Percentiles rank a stretch among this genome's conserved stretches.
These are phyloP conservation scores for Leccinum variicolor DNA, from an alignment of 768 basidiomycete species.

Conservation along the genomic window DNA sequence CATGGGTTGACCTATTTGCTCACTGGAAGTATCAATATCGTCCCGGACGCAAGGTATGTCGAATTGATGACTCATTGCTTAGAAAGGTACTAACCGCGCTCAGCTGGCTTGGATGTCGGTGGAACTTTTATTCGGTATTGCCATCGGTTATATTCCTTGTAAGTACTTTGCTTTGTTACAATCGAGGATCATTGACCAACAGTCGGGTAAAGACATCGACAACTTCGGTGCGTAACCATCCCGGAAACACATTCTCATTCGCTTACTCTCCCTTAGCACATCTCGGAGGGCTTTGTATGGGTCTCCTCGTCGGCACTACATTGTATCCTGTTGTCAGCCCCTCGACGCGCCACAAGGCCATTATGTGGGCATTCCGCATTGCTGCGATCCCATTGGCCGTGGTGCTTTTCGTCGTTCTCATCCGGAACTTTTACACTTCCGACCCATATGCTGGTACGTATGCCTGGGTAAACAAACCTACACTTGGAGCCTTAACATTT, in stretches of 20 bases:
- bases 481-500: neutral
- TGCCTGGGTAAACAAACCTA: neutral
- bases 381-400: conserved; percentile 72
- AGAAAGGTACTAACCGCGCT: neutral
- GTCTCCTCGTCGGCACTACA: conserved; percentile 74
- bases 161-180: conserved; percentile 26
- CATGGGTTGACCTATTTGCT: conserved; percentile 85
- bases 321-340: conserved; percentile 89
- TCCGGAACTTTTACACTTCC: conserved; percentile 85
- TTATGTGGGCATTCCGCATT: conserved; percentile 72
- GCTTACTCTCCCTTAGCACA: conserved; percentile 54
- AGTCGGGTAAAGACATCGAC: conserved; percentile 60
- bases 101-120: conserved; percentile 82
- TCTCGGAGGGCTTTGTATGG: conserved; percentile 84
- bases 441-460: conserved; percentile 77
- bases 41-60: conserved; percentile 70
- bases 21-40: conserved; percentile 90
- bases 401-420: conserved; percentile 77
- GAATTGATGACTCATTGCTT: neutral
- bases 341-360: conserved; percentile 65
- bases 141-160: conserved; percentile 83
- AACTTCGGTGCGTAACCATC: conserved; percentile 65
- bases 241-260: neutral
- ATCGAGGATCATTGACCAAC: conserved; percentile 12
- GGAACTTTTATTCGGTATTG: conserved; percentile 84